Evolutionary conservation across 176 grass and related monocot species (phyloP).

Genomic region (Carex littledalei): DNA sequence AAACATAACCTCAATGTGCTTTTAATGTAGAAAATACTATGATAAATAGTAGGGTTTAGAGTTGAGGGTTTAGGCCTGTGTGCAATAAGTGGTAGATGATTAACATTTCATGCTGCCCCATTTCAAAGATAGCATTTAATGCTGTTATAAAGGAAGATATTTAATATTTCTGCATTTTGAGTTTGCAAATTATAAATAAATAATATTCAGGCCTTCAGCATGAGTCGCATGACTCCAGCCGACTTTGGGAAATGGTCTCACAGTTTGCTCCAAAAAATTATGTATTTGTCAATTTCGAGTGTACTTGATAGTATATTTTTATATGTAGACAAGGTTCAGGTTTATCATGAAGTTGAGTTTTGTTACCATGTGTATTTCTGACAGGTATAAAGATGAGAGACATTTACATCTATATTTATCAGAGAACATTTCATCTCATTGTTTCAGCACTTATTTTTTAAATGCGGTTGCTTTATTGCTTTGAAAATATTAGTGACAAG

Average conservation of each 20-base stretch:
- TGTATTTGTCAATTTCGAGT: neutral
- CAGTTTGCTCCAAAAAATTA: neutral
- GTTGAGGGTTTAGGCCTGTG: neutral
- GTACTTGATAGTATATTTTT: neutral
- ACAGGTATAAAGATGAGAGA: neutral
- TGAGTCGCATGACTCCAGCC: conserved; percentile 2
- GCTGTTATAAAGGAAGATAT: neutral
- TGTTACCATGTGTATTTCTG: neutral
- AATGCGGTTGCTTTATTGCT: too few species aligned
- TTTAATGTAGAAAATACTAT: too few species aligned
- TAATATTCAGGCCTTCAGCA: neutral
- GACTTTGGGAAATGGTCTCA: conserved; percentile 12
- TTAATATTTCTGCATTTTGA: conserved; percentile 5
- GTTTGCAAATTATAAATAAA: conserved; percentile 1
- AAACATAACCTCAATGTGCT: too few species aligned
- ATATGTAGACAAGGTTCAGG: neutral
- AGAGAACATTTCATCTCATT: neutral
- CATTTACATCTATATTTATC: neutral
- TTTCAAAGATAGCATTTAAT: conserved; percentile 13
- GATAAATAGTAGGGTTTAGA: too few species aligned
- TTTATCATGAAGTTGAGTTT: neutral
- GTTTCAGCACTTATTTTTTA: neutral
- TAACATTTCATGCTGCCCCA: neutral
- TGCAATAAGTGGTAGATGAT: neutral
- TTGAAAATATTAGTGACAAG: too few species aligned